Percentiles rank a stretch among this genome's conserved stretches.
These are phyloP conservation scores for Mycocentrospora acerina DNA, from an alignment of 2,329 filamentous ascomycete genomes.

Conservation along the genomic window DNA sequence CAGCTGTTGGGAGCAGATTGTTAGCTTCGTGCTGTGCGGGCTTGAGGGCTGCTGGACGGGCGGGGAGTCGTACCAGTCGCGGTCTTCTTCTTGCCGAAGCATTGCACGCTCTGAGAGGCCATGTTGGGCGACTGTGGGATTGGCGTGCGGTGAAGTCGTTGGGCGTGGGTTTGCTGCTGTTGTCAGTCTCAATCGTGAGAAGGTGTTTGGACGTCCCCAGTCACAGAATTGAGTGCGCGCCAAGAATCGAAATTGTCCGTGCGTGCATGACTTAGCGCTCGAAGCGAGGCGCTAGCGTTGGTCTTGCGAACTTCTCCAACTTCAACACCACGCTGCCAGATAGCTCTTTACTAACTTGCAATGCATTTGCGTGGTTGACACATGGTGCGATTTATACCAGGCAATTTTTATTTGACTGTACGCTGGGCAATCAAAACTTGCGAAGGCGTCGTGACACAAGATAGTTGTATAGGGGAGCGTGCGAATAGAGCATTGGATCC, in stretches of 20 bases:
- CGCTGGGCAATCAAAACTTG: too few relatives aligned
- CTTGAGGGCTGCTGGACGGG: background rate
- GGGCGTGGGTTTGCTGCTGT: constrained; percentile 26
- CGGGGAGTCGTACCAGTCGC: constrained; percentile 46
- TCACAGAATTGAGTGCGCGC: constrained; percentile 22
- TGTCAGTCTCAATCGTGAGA: constrained; percentile 22
- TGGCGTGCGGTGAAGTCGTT: constrained; percentile 34
- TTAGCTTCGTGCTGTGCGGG: constrained; percentile 29
- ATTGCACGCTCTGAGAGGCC: constrained; percentile 64
- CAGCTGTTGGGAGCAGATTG: constrained; percentile 59
- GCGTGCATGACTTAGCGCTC: constrained; percentile 12
- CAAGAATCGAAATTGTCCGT: constrained; percentile 9
- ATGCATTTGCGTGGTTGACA: too few relatives aligned
- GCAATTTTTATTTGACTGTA: too few relatives aligned
- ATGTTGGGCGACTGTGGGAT: constrained; percentile 42
- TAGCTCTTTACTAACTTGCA: too few relatives aligned
- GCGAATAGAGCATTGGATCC: background rate
- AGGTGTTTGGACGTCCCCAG: constrained; percentile 20
- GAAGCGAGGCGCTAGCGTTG: constrained; percentile 11
- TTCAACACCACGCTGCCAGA: too few relatives aligned
- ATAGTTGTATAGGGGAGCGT: too few relatives aligned
- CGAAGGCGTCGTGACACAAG: too few relatives aligned
- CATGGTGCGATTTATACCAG: too few relatives aligned
- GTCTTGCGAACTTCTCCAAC: constrained; percentile 1
- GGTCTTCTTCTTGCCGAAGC: constrained; percentile 88